These are phyloP conservation scores for Phytopythium mirpurense DNA, from an alignment of 352 stramenopile species.

Conservation along the genomic window DNA sequence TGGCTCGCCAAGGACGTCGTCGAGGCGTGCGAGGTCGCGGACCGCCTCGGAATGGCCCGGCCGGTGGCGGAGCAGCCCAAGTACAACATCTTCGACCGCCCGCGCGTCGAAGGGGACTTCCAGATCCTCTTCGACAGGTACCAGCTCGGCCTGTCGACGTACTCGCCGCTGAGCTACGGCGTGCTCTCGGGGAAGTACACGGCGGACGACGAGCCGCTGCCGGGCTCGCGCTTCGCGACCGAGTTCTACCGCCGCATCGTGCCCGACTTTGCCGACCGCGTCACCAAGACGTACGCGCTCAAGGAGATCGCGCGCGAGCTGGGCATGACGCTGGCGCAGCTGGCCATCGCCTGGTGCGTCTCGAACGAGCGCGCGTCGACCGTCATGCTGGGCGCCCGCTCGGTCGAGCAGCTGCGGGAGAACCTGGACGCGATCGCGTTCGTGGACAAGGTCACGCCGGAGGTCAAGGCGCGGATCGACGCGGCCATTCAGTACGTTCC, in stretches of 20 bases:
- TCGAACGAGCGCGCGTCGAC: constrained; percentile 46
- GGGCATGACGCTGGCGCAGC: constrained; percentile 38
- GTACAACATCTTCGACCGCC: constrained; percentile 68
- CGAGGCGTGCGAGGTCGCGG: constrained; percentile 33
- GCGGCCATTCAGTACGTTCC: constrained; percentile 6
- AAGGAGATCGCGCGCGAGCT: constrained; percentile 36
- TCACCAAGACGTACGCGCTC: constrained; percentile 22
- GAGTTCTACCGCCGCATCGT: constrained; percentile 19
- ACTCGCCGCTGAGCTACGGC: constrained; percentile 34
- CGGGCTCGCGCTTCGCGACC: constrained; percentile 21
- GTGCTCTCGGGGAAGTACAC: constrained; percentile 58
- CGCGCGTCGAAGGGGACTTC: constrained; percentile 51
- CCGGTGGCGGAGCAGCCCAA: constrained; percentile 45
- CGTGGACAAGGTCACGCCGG: constrained; percentile 38
- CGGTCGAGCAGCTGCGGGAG: constrained; percentile 52
- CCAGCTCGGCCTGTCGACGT: constrained; percentile 49
- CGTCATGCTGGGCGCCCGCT: constrained; percentile 47
- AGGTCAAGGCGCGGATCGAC: constrained; percentile 49
- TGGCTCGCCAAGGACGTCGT: constrained; percentile 47
- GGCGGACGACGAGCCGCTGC: constrained; percentile 6
- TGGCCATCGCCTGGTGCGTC: constrained; percentile 50
- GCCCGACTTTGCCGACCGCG: constrained; percentile 21
- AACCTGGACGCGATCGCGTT: constrained; percentile 65
- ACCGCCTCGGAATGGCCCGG: constrained; percentile 8
- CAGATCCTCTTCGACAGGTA: constrained; percentile 45